Evolutionary conservation across 345 rosid genomes (phyloP).

Genomic region (Brassica carinata): DNA sequence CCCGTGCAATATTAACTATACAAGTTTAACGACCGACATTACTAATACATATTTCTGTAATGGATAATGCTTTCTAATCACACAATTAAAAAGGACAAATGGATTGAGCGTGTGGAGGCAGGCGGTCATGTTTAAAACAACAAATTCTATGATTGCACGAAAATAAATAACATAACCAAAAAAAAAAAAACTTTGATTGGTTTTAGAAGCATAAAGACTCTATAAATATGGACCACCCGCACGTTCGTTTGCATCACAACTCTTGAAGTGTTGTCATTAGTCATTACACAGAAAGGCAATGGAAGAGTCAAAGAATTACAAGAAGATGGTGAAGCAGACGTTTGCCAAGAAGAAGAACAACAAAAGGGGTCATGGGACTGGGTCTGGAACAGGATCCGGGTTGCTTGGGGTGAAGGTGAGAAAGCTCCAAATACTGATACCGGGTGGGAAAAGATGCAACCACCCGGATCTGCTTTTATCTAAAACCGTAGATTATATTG

Average conservation of each 20-base stretch:
- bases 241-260: constrained; percentile 38
- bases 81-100: neutral
- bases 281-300: constrained; percentile 20
- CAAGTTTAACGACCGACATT: constrained; percentile 19
- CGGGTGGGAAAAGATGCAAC: constrained; percentile 62
- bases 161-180: neutral
- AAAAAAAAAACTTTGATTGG: constrained; percentile 25
- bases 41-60: constrained; percentile 6
- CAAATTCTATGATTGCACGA: constrained; percentile 8
- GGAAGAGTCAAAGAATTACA: constrained; percentile 28
- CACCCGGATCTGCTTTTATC: constrained; percentile 61
- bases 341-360: constrained; percentile 33
- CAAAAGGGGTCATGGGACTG: constrained; percentile 19
- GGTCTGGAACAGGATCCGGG: constrained; percentile 16
- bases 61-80: constrained; percentile 25
- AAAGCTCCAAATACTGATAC: constrained; percentile 67
- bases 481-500: constrained; percentile 64
- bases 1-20: constrained; percentile 9
- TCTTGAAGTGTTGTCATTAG: constrained; percentile 23
- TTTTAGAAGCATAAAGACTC: constrained; percentile 15
- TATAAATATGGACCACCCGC: constrained; percentile 33
- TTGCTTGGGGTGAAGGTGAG: constrained; percentile 56
- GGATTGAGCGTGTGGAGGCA: constrained; percentile 30
- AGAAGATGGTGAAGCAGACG: constrained; percentile 19
- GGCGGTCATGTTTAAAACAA: constrained; percentile 14